Percentiles rank a stretch among this genome's conserved stretches.
phyloP scores from a whole-genome alignment of 2,329 filamentous ascomycete genomes.

The Colletotrichum gloeosporioides region DNA sequence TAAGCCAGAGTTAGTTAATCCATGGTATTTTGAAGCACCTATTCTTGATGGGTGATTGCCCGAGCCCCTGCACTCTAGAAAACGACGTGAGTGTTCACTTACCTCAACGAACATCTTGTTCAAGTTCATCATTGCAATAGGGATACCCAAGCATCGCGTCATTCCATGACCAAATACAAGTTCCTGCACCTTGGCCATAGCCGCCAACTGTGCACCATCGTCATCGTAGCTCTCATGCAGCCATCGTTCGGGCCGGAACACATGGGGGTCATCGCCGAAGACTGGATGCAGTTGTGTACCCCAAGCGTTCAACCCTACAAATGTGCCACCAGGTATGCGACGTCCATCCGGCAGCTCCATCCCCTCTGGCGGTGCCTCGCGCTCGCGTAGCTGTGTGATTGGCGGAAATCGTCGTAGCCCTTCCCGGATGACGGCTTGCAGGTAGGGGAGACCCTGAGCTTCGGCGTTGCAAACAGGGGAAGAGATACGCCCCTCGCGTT shows the following conservation, averaged over 20 bases:
- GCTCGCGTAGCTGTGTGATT: constrained; percentile 34
- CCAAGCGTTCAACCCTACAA: constrained; percentile 37
- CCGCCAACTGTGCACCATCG: constrained; percentile 29
- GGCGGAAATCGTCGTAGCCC: constrained; percentile 44
- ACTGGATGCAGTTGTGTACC: constrained; percentile 23
- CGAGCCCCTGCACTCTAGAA: no score
- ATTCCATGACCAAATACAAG: constrained; percentile 43
- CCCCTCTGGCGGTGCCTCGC: constrained; percentile 40
- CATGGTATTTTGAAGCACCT: no score
- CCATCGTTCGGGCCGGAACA: constrained; percentile 20
- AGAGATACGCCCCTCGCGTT: constrained; percentile 49
- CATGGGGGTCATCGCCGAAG: constrained; percentile 4
- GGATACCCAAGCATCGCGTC: constrained; percentile 43
- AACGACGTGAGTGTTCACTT: neutral
- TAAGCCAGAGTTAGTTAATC: neutral
- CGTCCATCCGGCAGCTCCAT: constrained; percentile 38
- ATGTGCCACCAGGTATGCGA: constrained; percentile 35
- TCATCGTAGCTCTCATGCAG: constrained; percentile 9
- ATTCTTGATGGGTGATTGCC: no score
- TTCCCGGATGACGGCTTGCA: constrained; percentile 58
- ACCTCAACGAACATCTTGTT: constrained; percentile 32
- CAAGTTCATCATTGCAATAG: constrained; percentile 43
- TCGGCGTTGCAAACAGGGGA: constrained; percentile 34
- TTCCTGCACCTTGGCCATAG: constrained; percentile 41
- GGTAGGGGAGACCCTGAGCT: constrained; percentile 44